Conservation (phyloP, 2,329 filamentous ascomycete species). For the Aureobasidium sp. region DNA sequence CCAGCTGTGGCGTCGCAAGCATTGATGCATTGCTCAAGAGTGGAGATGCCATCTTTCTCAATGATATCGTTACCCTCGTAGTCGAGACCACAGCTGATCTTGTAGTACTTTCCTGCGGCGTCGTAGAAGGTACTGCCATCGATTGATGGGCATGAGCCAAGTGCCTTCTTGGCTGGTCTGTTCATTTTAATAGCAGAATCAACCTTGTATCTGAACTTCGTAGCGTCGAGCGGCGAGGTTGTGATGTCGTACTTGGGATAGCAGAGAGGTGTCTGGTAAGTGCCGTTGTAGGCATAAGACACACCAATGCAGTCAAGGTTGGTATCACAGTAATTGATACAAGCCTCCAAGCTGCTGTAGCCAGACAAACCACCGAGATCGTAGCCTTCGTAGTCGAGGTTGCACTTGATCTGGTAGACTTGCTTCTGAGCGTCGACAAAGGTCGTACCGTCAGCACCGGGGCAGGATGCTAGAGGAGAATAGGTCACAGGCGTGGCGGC, state of each 20-base stretch:
- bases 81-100: not conserved
- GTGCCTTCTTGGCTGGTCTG: slow-evolving; percentile 6
- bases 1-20: not conserved
- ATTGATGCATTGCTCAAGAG: slow-evolving; percentile 10
- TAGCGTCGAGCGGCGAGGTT: not conserved
- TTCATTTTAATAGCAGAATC: slow-evolving; percentile 9
- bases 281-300: slow-evolving; percentile 8
- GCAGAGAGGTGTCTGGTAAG: slow-evolving; percentile 6
- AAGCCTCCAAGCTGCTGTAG: slow-evolving; percentile 3
- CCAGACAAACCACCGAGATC: slow-evolving; percentile 1
- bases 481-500: not conserved
- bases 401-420: slow-evolving; percentile 10
- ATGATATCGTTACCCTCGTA: slow-evolving; percentile 10
- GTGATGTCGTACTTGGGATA: slow-evolving; percentile 12
- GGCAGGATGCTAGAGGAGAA: slow-evolving; percentile 1
- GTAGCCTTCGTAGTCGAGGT: slow-evolving; percentile 1
- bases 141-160: slow-evolving; percentile 3
- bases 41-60: slow-evolving; percentile 2
- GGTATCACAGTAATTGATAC: slow-evolving; percentile 9
- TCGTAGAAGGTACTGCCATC: slow-evolving; percentile 8
- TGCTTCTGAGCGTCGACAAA: slow-evolving; percentile 6
- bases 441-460: not conserved
- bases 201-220: slow-evolving; percentile 10
- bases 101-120: not conserved
- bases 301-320: slow-evolving; percentile 9